phyloP scores from a whole-genome alignment of 2,329 filamentous ascomycete genomes.

The Colletotrichum liaoningense region DNA sequence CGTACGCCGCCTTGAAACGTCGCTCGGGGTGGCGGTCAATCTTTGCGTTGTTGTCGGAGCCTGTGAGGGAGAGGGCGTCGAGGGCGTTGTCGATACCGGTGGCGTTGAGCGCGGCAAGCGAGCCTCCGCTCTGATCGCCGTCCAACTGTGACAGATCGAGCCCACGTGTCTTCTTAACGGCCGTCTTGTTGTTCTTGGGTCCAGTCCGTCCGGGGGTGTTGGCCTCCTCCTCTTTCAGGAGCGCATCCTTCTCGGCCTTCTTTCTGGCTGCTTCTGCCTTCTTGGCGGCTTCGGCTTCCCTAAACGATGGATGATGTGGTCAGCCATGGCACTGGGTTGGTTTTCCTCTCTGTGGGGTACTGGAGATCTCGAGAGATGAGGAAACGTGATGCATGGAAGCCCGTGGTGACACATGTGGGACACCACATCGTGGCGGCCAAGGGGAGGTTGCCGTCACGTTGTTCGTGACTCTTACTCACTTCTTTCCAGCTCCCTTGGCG shows the following conservation, averaged over 20 bases:
- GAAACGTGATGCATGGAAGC: constrained; percentile 5
- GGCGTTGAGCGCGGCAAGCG: constrained; percentile 76
- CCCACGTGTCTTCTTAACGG: constrained; percentile 76
- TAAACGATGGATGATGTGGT: constrained; percentile 49
- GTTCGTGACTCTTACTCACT: constrained; percentile 66
- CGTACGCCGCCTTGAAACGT: constrained; percentile 86
- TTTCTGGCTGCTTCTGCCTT: constrained; percentile 85
- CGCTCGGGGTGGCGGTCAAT: constrained; percentile 91
- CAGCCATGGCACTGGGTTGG: constrained; percentile 16
- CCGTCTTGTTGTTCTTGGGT: constrained; percentile 76
- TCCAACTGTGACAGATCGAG: constrained; percentile 84
- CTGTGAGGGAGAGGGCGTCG: constrained; percentile 80
- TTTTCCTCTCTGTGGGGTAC: constrained; percentile 3
- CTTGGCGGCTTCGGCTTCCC: constrained; percentile 86
- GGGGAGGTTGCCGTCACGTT: background rate
- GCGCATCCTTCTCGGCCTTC: constrained; percentile 91
- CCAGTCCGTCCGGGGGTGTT: constrained; percentile 65
- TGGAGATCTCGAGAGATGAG: constrained; percentile 6
- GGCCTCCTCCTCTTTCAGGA: constrained; percentile 85
- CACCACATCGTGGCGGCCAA: background rate
- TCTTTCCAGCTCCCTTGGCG: constrained; percentile 85
- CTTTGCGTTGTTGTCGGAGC: constrained; percentile 68
- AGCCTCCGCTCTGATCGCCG: constrained; percentile 54
- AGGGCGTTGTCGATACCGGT: constrained; percentile 93
- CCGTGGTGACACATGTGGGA: background rate